Conservation (phyloP, 495 filamentous ascomycete genomes). For the Sordaria brevicollis region DNA sequence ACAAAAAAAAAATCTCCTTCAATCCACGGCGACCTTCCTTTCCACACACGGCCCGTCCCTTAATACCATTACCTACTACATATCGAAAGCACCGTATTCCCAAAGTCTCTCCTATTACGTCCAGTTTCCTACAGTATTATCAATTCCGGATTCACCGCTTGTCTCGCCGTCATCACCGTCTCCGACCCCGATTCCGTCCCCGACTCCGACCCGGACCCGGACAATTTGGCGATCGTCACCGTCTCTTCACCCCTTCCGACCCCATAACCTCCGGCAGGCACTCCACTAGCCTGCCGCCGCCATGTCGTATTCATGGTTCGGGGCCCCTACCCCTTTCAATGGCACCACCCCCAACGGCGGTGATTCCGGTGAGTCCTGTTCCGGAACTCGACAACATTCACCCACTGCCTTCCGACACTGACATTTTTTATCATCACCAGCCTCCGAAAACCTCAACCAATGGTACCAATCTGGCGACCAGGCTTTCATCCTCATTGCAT, state of each 20-base stretch:
- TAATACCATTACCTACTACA: neutral
- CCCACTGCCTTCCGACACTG: constrained; percentile 13
- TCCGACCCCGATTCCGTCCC: neutral
- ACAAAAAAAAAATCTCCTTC: neutral
- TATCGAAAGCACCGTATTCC: neutral
- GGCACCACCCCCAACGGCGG: constrained; percentile 67
- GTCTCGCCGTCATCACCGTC: neutral
- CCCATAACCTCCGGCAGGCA: neutral
- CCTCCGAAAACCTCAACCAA: constrained; percentile 74
- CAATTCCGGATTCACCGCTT: neutral
- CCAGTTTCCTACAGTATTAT: neutral
- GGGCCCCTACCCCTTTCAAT: constrained; percentile 64
- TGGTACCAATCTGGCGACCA: constrained; percentile 55
- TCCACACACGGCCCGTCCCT: neutral
- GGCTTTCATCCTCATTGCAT: constrained; percentile 83
- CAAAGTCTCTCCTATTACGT: neutral
- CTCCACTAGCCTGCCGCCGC: constrained; percentile 5
- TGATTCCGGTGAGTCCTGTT: constrained; percentile 60
- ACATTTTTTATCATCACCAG: constrained; percentile 29
- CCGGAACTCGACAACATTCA: neutral
- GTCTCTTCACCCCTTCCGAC: neutral
- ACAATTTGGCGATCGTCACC: neutral
- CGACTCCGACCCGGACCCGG: neutral
- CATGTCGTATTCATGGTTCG: constrained; percentile 77
- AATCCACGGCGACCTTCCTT: neutral